phyloP scores from a whole-genome alignment of 345 rosid genomes.

The Ricinus communis region DNA sequence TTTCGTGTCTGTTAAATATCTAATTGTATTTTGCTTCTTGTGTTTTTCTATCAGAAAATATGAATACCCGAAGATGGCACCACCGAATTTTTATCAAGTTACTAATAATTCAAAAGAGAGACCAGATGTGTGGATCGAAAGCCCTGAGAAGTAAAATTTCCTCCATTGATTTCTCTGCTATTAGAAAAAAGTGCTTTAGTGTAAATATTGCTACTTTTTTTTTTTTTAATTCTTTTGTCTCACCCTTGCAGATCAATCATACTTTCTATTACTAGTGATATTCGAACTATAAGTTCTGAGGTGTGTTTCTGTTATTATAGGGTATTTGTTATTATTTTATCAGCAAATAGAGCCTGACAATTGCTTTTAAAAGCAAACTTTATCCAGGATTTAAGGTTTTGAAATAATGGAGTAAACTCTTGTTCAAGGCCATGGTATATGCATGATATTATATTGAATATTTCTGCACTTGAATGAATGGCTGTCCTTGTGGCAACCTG shows the following conservation, averaged over 20 bases:
- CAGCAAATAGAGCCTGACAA: not conserved
- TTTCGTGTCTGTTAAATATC: not conserved
- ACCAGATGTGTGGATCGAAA: conserved; percentile 97
- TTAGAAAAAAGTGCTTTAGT: conserved; percentile 8
- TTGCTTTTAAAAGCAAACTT: no score
- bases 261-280: conserved; percentile 88
- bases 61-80: conserved; percentile 78
- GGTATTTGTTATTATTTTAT: conserved; percentile 4
- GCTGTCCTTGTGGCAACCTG: not conserved
- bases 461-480: not conserved
- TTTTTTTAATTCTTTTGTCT: conserved; percentile 17
- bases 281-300: conserved; percentile 93
- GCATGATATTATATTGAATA: not conserved
- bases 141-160: conserved; percentile 84
- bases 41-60: conserved; percentile 56
- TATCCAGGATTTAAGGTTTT: no score
- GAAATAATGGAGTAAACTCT: not conserved
- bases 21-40: conserved; percentile 11
- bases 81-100: conserved; percentile 85
- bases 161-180: conserved; percentile 12
- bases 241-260: conserved; percentile 66
- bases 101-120: conserved; percentile 89
- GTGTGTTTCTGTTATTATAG: conserved; percentile 39
- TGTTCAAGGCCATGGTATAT: not conserved
- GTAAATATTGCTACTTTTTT: not conserved